Conservation (phyloP, 2,329 filamentous ascomycete species). For the Claviceps cyperi region DNA sequence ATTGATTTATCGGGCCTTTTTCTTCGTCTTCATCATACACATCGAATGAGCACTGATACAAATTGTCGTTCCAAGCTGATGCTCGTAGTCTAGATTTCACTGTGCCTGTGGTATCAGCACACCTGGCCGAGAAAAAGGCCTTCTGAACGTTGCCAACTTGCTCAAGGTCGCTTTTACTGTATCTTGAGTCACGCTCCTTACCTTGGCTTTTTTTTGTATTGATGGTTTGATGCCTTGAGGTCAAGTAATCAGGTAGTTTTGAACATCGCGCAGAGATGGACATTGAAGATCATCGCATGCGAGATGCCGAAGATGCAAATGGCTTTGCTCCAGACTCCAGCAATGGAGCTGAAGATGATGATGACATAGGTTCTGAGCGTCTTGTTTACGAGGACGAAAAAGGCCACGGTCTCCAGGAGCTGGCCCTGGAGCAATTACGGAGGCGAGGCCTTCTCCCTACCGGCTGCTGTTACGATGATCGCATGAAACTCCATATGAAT, state of each 20-base stretch:
- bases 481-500: slow-evolving; percentile 93
- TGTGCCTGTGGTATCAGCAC: background rate
- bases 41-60: background rate
- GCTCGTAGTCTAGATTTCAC: background rate
- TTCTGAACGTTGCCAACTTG: background rate
- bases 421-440: slow-evolving; percentile 23
- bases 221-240: background rate
- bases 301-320: slow-evolving; percentile 22
- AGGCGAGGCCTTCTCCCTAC: slow-evolving; percentile 46
- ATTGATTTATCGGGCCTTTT: background rate
- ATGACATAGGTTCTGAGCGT: slow-evolving; percentile 19
- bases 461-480: slow-evolving; percentile 76
- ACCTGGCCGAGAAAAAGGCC: background rate
- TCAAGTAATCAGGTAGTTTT: slow-evolving; percentile 3
- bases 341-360: slow-evolving; percentile 13
- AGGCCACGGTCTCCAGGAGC: slow-evolving; percentile 21
- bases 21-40: background rate
- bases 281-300: slow-evolving; percentile 28
- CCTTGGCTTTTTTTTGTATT: background rate
- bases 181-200: background rate
- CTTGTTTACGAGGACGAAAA: slow-evolving; percentile 21
- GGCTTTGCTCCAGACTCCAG: slow-evolving; percentile 9
- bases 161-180: background rate
- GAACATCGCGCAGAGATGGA: slow-evolving; percentile 22
- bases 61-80: background rate